phyloP scores from a whole-genome alignment of 495 filamentous ascomycete species.

The Parathielavia hyrcaniae region DNA sequence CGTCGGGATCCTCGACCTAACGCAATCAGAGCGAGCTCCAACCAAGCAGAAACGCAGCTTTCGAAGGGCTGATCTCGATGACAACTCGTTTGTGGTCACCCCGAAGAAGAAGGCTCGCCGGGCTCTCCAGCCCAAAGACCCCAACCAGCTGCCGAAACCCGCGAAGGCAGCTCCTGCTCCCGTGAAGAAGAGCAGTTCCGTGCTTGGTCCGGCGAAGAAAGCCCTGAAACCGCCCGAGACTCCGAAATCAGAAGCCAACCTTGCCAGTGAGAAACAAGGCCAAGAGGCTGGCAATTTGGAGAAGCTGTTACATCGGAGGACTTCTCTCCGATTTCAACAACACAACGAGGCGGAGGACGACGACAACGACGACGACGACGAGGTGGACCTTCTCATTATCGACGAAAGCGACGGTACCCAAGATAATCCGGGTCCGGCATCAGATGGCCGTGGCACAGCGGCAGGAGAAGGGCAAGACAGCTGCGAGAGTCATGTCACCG shows the following conservation, averaged over 20 bases:
- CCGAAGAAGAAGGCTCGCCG: constrained; percentile 11
- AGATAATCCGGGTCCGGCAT: not conserved
- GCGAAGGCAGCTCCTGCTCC: not conserved
- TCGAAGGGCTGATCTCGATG: constrained; percentile 5
- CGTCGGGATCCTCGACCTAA: constrained; percentile 20
- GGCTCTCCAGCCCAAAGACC: not conserved
- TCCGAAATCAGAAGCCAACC: not conserved
- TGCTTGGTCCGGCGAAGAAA: too few species aligned
- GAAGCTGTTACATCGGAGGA: not conserved
- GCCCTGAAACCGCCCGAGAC: too few species aligned
- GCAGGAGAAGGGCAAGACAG: not conserved
- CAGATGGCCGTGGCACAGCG: not conserved
- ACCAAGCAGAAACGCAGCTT: not conserved
- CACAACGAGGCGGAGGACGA: too few species aligned
- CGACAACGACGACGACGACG: not conserved
- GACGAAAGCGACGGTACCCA: not conserved
- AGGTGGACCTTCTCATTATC: not conserved
- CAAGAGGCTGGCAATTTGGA: not conserved
- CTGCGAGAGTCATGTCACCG: not conserved
- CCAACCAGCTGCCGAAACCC: not conserved
- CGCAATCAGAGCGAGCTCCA: constrained; percentile 11
- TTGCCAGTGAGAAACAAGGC: not conserved
- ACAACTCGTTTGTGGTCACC: constrained; percentile 12
- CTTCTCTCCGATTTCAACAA: not conserved
- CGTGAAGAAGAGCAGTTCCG: not conserved